Evolutionary conservation across 257 asterid species (phyloP).

Genomic region (Henckelia pumila): DNA sequence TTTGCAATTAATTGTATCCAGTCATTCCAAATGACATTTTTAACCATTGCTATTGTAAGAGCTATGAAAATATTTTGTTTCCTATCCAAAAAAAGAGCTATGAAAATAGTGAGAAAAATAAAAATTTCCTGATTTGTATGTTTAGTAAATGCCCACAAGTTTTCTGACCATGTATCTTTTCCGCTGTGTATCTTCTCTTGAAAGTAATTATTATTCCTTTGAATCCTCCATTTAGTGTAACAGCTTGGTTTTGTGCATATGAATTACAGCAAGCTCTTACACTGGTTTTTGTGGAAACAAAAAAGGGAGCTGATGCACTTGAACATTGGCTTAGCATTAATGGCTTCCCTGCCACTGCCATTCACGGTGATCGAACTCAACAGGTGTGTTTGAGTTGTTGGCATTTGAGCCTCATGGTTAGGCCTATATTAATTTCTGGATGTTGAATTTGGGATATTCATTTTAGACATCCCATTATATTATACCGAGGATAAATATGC

Average conservation of each 20-base stretch:
- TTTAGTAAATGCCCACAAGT: neutral
- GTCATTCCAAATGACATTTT: neutral
- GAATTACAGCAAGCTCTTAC: constrained; percentile 65
- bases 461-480: neutral
- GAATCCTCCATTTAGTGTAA: neutral
- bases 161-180: neutral
- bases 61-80: too few species aligned
- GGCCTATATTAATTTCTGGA: neutral
- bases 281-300: constrained; percentile 84
- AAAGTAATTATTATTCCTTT: too few species aligned
- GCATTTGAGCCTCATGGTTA: neutral
- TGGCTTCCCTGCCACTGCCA: constrained; percentile 18
- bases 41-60: neutral
- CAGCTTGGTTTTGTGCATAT: neutral
- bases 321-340: constrained; percentile 61
- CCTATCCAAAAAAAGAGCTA: too few species aligned
- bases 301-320: constrained; percentile 86
- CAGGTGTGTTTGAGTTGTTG: constrained; percentile 17
- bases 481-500: neutral
- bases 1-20: neutral
- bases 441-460: neutral
- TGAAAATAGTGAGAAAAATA: neutral
- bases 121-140: neutral
- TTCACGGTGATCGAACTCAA: neutral
- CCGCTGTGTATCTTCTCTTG: neutral